These are phyloP conservation scores for Artemisia annua DNA, from an alignment of 129 eudicot species.

Conservation along the genomic window DNA sequence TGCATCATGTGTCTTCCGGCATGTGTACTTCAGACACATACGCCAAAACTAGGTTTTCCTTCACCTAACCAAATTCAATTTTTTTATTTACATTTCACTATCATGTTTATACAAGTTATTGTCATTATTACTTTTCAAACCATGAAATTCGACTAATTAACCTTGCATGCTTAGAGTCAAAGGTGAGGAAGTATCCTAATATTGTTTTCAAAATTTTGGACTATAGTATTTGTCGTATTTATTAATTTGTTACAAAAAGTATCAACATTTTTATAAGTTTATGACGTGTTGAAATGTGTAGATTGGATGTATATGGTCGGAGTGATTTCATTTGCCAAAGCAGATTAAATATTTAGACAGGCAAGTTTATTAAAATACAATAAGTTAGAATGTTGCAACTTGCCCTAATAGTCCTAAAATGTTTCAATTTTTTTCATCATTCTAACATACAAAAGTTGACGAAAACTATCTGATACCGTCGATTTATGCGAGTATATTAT, in stretches of 20 bases:
- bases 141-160: background rate
- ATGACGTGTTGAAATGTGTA: background rate
- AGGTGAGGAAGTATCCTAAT: background rate
- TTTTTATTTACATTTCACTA: background rate
- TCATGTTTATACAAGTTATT: background rate
- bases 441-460: too few relatives aligned
- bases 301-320: background rate
- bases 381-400: too few relatives aligned
- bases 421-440: too few relatives aligned
- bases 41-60: background rate
- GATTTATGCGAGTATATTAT: too few relatives aligned
- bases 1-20: too few relatives aligned
- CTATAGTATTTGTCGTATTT: slow-evolving; percentile 10
- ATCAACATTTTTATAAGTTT: background rate
- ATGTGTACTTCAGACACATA: too few relatives aligned
- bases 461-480: too few relatives aligned
- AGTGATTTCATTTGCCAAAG: background rate
- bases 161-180: slow-evolving; percentile 6
- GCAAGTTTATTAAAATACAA: too few relatives aligned
- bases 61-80: background rate
- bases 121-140: slow-evolving; percentile 11
- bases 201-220: background rate
- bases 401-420: too few relatives aligned
- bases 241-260: background rate
- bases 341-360: background rate